Percentiles rank a stretch among this genome's conserved stretches.
Conservation (phyloP, 1,284 basidiomycete genomes). For the Xerocomus cyaneibrunnescens region DNA sequence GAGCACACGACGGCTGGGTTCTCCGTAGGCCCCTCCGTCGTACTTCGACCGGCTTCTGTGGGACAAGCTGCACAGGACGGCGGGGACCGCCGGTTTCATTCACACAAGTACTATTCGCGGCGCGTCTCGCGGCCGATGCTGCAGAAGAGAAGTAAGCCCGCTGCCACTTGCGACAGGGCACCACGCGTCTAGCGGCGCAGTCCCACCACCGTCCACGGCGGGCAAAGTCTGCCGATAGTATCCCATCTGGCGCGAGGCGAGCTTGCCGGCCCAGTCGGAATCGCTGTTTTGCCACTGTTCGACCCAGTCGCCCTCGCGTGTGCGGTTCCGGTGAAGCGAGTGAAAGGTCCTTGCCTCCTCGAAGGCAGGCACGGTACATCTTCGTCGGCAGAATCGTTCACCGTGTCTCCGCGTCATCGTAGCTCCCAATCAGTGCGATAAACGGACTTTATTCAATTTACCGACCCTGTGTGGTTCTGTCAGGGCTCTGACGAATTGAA, state of each 20-base stretch:
- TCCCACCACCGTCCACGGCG: constrained; percentile 4
- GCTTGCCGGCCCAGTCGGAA: constrained; percentile 15
- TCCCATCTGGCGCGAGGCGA: not conserved
- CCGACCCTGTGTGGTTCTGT: constrained; percentile 18
- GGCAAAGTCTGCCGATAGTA: constrained; percentile 1
- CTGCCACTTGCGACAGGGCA: constrained; percentile 8
- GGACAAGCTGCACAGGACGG: constrained; percentile 15
- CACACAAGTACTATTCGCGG: constrained; percentile 16
- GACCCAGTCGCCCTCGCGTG: constrained; percentile 5
- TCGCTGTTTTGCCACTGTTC: constrained; percentile 1
- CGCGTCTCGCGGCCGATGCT: not conserved
- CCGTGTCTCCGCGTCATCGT: not conserved
- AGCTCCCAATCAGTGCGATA: constrained; percentile 5
- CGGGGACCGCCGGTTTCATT: constrained; percentile 1
- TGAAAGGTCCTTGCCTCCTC: not conserved
- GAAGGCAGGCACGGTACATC: not conserved
- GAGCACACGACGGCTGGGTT: not conserved
- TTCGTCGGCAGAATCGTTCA: constrained; percentile 10
- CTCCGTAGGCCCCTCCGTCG: constrained; percentile 12
- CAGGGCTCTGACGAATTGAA: not conserved
- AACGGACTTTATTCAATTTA: constrained; percentile 18
- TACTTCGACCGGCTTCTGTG: constrained; percentile 16
- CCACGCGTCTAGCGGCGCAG: not conserved
- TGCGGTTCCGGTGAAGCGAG: constrained; percentile 7
- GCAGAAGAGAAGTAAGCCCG: constrained; percentile 4